These are phyloP conservation scores for Hypomyces rosellus DNA, from an alignment of 2,329 filamentous ascomycete species.

Conservation along the genomic window DNA sequence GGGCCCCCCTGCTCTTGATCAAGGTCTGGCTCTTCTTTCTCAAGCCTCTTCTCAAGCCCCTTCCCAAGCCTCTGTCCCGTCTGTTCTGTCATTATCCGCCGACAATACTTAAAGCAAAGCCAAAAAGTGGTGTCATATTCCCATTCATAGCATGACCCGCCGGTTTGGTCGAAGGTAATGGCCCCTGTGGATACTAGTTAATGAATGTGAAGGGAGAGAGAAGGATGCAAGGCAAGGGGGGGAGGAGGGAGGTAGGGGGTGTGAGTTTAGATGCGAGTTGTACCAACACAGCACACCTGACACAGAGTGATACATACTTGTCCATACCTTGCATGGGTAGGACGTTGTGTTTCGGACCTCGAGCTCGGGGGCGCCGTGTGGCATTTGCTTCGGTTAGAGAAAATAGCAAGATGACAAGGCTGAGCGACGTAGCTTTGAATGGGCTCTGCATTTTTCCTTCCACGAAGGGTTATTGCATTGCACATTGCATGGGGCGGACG, in stretches of 20 bases:
- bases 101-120: not conserved
- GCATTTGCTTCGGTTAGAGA: constrained; percentile 4
- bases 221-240: not conserved
- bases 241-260: not conserved
- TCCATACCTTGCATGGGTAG: not conserved
- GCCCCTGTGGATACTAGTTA: not conserved
- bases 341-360: not conserved
- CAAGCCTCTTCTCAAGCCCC: not conserved
- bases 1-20: not conserved
- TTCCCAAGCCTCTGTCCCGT: constrained; percentile 1
- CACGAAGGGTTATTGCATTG: not conserved
- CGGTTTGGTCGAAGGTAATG: not conserved
- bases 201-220: not conserved
- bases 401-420: not conserved
- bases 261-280: not conserved
- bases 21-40: too few species aligned
- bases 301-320: too few species aligned
- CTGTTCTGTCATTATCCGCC: not conserved
- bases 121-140: not conserved
- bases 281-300: too few species aligned
- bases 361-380: constrained; percentile 2
- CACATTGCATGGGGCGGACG: not conserved
- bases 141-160: not conserved
- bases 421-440: not conserved
- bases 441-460: not conserved